These are phyloP conservation scores for Grigorovia yakushimaensis DNA, from an alignment of 805 yeast genomes.

Conservation along the genomic window DNA sequence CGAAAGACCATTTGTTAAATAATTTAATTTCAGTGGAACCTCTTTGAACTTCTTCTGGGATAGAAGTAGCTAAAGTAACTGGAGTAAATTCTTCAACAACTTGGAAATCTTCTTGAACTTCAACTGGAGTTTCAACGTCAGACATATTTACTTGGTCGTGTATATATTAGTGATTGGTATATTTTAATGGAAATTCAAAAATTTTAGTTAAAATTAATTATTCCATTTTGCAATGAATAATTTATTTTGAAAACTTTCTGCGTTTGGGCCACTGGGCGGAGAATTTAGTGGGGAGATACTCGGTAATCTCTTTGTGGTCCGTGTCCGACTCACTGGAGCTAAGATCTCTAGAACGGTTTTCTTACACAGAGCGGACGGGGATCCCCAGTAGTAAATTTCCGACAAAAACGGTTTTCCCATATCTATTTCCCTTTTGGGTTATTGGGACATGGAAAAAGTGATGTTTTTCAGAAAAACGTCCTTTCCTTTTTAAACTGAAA, in stretches of 20 bases:
- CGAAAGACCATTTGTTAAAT: slow-evolving; percentile 99
- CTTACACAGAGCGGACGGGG: too few relatives aligned
- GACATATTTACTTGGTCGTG: slow-evolving; percentile 44
- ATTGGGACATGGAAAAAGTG: too few relatives aligned
- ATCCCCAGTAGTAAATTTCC: too few relatives aligned
- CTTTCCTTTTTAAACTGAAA: too few relatives aligned
- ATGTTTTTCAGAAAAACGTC: too few relatives aligned
- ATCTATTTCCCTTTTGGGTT: too few relatives aligned
- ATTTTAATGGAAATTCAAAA: not conserved
- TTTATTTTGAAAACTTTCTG: not conserved
- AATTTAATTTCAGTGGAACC: slow-evolving; percentile 94
- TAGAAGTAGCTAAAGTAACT: slow-evolving; percentile 83
- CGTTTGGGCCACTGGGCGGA: not conserved
- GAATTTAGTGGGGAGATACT: too few relatives aligned
- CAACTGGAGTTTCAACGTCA: slow-evolving; percentile 67
- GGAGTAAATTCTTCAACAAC: slow-evolving; percentile 69
- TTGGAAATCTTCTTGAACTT: slow-evolving; percentile 48
- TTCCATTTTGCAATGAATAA: not conserved
- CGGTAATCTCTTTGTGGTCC: not conserved
- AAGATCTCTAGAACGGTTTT: too few relatives aligned
- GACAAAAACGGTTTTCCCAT: too few relatives aligned
- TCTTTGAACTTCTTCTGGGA: slow-evolving; percentile 93
- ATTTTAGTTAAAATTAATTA: not conserved
- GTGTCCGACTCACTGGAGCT: too few relatives aligned
- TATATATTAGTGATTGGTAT: not conserved